These are phyloP conservation scores for Cryptosporidium meleagridis DNA, from an alignment of 169 alveolate genomes.

Conservation along the genomic window DNA sequence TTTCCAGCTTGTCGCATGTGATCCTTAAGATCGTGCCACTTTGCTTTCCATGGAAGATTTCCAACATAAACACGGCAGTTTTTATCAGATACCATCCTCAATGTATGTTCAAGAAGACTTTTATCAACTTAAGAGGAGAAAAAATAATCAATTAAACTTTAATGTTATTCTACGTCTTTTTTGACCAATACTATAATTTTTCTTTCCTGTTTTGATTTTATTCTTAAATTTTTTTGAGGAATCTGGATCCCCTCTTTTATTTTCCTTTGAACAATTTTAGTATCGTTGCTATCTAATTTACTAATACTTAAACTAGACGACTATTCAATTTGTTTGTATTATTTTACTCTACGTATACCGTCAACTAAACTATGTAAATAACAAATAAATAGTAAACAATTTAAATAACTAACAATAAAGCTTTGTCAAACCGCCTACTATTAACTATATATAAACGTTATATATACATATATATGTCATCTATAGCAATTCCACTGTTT, in stretches of 20 bases:
- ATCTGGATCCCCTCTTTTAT: conserved; percentile 14
- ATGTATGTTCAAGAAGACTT: neutral
- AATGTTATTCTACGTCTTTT: conserved; percentile 37
- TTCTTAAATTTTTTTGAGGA: neutral
- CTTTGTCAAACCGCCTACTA: neutral
- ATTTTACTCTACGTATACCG: conserved; percentile 39
- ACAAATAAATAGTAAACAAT: neutral
- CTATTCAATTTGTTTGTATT: neutral
- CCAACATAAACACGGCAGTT: conserved; percentile 91
- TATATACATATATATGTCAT: neutral
- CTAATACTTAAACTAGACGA: neutral
- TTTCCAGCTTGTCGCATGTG: conserved; percentile 92
- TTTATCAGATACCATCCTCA: conserved; percentile 76
- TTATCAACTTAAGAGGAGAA: conserved; percentile 26
- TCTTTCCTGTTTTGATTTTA: neutral
- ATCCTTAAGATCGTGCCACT: conserved; percentile 90
- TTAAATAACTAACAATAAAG: neutral
- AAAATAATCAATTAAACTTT: conserved; percentile 19
- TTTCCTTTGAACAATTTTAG: neutral
- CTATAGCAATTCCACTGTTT: neutral
- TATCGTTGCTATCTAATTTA: conserved; percentile 6
- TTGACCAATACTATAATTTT: conserved; percentile 6
- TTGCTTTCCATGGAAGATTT: conserved; percentile 90
- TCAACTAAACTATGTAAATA: neutral
- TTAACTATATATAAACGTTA: neutral